These are phyloP conservation scores for Rhododendron mucronatum DNA, from an alignment of 148 eudicot species.

Conservation along the genomic window DNA sequence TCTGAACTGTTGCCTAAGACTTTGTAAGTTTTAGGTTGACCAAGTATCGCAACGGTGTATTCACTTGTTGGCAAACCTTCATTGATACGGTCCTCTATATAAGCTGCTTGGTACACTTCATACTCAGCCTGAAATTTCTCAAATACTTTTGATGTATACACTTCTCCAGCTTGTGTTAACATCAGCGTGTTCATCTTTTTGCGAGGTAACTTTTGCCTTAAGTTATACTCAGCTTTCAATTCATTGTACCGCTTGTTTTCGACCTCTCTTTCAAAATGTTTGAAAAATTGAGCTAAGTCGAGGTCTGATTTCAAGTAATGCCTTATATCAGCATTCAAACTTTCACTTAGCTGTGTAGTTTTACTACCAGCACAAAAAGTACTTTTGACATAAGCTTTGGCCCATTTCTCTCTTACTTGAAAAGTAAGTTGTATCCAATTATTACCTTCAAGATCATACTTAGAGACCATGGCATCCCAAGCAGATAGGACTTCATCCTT, in stretches of 20 bases:
- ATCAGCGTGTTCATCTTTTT: neutral
- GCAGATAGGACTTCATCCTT: no score
- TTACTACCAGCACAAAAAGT: neutral
- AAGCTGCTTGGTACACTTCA: neutral
- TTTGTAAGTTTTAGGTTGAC: neutral
- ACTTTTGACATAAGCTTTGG: neutral
- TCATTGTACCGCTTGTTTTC: neutral
- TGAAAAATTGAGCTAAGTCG: neutral
- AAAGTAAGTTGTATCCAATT: neutral
- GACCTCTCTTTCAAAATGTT: neutral
- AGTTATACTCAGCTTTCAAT: neutral
- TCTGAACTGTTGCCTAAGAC: neutral
- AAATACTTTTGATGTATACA: neutral
- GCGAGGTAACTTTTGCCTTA: neutral
- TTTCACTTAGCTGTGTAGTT: neutral
- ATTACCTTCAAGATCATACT: neutral
- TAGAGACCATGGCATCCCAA: no score
- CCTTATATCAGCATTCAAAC: neutral
- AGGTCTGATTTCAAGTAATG: neutral
- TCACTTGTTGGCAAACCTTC: neutral
- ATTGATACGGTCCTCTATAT: neutral
- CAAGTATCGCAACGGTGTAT: neutral
- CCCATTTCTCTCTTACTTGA: neutral
- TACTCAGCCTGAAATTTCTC: neutral
- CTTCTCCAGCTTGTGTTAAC: neutral